A percentile compares a stretch with the other conserved stretches of the same genome.
Conservation (phyloP, 192 early-diverging fungal genomes). For the Coemansia sp. region DNA sequence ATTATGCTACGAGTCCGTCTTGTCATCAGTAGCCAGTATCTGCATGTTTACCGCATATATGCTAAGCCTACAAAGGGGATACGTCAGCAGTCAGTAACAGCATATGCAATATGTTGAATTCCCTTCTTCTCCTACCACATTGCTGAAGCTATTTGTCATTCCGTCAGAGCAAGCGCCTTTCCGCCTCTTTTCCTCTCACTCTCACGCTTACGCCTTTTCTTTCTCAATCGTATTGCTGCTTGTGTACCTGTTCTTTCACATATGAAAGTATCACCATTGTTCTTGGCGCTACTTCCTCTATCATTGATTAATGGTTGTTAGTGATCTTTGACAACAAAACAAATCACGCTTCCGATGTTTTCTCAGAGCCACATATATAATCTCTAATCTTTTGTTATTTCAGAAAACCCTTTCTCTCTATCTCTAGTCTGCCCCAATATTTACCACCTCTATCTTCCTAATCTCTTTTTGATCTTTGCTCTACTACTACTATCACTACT, state of each 20-base stretch:
- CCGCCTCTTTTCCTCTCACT: no score
- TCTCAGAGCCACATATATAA: conserved; percentile 2
- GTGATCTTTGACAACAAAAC: background rate
- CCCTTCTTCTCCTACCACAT: background rate
- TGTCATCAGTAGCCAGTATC: no score
- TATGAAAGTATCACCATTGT: background rate
- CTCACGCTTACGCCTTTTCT: no score
- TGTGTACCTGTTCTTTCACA: no score
- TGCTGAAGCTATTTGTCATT: background rate
- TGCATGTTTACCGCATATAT: background rate
- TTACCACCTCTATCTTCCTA: background rate
- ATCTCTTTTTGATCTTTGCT: background rate
- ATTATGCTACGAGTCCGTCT: no score
- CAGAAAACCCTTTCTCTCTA: conserved; percentile 10
- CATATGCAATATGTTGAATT: background rate
- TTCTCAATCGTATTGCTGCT: no score
- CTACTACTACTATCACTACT: background rate
- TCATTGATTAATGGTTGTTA: no score
- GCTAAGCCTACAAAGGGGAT: background rate
- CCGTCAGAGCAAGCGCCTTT: background rate
- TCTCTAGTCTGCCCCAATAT: background rate
- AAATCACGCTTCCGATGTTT: background rate
- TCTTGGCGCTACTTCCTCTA: no score
- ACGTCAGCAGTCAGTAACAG: background rate
- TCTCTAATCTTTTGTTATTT: conserved; percentile 3